phyloP scores from a whole-genome alignment of 805 yeast genomes.

The Zygosaccharomyces bisporus region DNA sequence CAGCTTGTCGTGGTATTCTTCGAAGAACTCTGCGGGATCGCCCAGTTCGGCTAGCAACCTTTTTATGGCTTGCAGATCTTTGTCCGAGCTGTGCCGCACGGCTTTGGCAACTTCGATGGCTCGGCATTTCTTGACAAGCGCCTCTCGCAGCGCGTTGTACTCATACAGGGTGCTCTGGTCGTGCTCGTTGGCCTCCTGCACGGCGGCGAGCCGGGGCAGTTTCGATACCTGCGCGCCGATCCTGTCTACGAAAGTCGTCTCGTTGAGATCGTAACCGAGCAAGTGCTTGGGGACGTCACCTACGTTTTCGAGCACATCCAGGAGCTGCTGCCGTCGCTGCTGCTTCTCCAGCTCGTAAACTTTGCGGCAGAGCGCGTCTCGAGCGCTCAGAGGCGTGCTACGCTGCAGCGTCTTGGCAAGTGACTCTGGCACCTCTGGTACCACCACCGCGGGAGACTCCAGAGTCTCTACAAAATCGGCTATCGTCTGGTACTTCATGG shows the following conservation, averaged over 20 bases:
- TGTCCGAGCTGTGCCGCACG: slow-evolving; percentile 6
- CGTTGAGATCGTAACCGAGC: slow-evolving; percentile 17
- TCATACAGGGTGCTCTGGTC: slow-evolving; percentile 21
- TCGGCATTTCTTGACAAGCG: slow-evolving; percentile 20
- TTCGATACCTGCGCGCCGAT: slow-evolving; percentile 22
- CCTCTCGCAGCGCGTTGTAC: slow-evolving; percentile 24
- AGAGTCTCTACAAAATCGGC: not conserved
- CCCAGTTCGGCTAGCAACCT: slow-evolving; percentile 12
- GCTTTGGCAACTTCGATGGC: slow-evolving; percentile 18
- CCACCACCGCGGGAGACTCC: not conserved
- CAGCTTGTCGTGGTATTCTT: slow-evolving; percentile 12
- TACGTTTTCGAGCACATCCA: slow-evolving; percentile 19
- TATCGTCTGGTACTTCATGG: not conserved
- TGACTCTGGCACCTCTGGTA: slow-evolving; percentile 1
- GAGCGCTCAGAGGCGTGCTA: slow-evolving; percentile 5
- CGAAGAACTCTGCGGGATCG: slow-evolving; percentile 15
- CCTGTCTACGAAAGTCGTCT: slow-evolving; percentile 18
- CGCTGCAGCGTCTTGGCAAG: slow-evolving; percentile 7
- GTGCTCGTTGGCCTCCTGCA: slow-evolving; percentile 11
- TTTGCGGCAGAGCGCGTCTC: slow-evolving; percentile 19
- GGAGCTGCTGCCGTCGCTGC: slow-evolving; percentile 17
- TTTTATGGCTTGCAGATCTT: slow-evolving; percentile 10
- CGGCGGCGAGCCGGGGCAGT: slow-evolving; percentile 26
- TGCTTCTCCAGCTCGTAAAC: slow-evolving; percentile 22
- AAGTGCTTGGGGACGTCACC: slow-evolving; percentile 29